phyloP scores from a whole-genome alignment of 2,329 filamentous ascomycete genomes.

The Fusarium nanum region DNA sequence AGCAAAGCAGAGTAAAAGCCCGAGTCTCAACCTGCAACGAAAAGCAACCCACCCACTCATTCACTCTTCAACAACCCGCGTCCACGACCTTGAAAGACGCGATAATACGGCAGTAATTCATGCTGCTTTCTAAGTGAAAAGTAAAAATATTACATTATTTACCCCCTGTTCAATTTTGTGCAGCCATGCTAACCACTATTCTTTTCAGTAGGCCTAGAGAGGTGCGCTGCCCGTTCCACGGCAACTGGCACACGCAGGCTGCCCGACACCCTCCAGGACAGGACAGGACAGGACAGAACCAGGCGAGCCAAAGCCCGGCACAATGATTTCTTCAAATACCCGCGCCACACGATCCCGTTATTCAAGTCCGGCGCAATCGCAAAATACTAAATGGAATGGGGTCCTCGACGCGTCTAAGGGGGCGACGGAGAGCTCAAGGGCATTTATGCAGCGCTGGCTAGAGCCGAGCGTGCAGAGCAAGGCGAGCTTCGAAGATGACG shows the following conservation, averaged over 20 bases:
- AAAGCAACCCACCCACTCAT: constrained; percentile 41
- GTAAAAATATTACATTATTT: constrained; percentile 37
- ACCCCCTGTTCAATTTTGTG: constrained; percentile 4
- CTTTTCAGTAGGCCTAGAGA: constrained; percentile 45
- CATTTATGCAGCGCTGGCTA: constrained; percentile 68
- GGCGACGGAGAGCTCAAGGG: constrained; percentile 54
- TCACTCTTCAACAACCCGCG: constrained; percentile 47
- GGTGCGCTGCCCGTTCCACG: constrained; percentile 48
- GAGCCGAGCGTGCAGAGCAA: constrained; percentile 69
- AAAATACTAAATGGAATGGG: constrained; percentile 48
- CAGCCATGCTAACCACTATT: constrained; percentile 31
- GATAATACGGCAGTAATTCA: constrained; percentile 49
- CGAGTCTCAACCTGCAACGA: constrained; percentile 35
- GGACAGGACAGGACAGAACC: constrained; percentile 9
- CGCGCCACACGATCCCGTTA: constrained; percentile 67
- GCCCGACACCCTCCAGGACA: not conserved
- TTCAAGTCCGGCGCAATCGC: constrained; percentile 62
- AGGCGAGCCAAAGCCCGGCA: constrained; percentile 25
- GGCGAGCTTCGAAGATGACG: constrained; percentile 82
- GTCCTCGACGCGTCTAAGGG: constrained; percentile 54
- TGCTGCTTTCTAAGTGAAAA: constrained; percentile 48
- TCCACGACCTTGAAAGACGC: constrained; percentile 48
- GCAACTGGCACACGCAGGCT: constrained; percentile 38
- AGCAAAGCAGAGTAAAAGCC: constrained; percentile 33
- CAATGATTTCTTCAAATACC: constrained; percentile 58